phyloP scores from a whole-genome alignment of 2,329 filamentous ascomycete genomes.

The Sporothrix pallida region DNA sequence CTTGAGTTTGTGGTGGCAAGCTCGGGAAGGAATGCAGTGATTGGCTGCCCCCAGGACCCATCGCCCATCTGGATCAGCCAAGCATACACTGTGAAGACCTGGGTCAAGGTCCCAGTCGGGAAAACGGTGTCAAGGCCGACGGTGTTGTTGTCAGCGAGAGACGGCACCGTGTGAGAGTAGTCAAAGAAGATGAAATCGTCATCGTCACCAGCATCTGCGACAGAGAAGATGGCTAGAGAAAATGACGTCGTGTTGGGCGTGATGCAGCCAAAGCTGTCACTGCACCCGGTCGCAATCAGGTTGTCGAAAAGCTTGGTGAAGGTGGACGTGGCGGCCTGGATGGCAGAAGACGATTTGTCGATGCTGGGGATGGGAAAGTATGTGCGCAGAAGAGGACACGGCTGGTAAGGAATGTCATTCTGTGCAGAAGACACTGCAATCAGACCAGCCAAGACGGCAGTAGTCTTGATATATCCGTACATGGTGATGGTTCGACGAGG shows the following conservation, averaged over 20 bases:
- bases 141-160: neutral
- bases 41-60: neutral
- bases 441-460: neutral
- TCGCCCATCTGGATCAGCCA: constrained; percentile 15
- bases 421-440: neutral
- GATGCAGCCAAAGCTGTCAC: constrained; percentile 5
- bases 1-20: neutral
- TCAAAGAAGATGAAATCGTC: constrained; percentile 15
- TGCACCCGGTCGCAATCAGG: neutral
- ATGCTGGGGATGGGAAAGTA: neutral
- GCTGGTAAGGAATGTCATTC: constrained; percentile 5
- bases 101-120: neutral
- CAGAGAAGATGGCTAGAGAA: neutral
- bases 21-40: neutral
- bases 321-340: neutral
- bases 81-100: constrained; percentile 5
- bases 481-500: neutral
- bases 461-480: neutral
- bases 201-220: neutral
- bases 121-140: neutral
- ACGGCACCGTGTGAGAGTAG: constrained; percentile 15
- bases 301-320: neutral
- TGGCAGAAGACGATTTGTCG: constrained; percentile 10
- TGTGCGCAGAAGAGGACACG: neutral
- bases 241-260: neutral